Conservation (phyloP, 148 eudicot genomes). For the Simmondsia chinensis region DNA sequence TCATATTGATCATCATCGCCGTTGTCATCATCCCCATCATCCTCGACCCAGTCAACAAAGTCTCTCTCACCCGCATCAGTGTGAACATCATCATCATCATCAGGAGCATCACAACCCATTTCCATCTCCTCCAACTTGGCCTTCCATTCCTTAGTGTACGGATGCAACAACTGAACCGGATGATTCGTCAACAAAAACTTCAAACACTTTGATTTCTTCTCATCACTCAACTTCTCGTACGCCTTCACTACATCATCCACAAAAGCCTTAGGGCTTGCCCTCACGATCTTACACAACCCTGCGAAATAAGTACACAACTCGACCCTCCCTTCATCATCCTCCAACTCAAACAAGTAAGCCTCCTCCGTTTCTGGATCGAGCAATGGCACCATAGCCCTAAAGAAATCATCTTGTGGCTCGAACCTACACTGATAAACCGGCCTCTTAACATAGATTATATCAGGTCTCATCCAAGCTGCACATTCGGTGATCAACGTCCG, state of each 20-base stretch:
- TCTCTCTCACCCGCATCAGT: conserved; percentile 22
- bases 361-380: conserved; percentile 65
- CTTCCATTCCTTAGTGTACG: conserved; percentile 96
- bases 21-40: conserved; percentile 25
- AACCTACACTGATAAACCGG: conserved; percentile 89
- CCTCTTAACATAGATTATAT: conserved; percentile 77
- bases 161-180: conserved; percentile 74
- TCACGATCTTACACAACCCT: conserved; percentile 84
- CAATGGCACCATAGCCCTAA: conserved; percentile 45
- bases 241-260: conserved; percentile 96
- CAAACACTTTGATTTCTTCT: conserved; percentile 75
- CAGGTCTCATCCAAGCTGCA: conserved; percentile 98
- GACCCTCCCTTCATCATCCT: conserved; percentile 62
- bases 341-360: conserved; percentile 61
- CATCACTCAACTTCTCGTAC: conserved; percentile 79
- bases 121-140: conserved; percentile 89
- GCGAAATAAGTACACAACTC: conserved; percentile 76
- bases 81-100: conserved; percentile 41
- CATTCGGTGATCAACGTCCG: conserved; percentile 68
- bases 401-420: conserved; percentile 84
- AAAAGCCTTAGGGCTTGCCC: conserved; percentile 67
- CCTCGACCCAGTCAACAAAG: conserved; percentile 75
- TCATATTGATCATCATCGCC: conserved; percentile 27
- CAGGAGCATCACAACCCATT: conserved; percentile 96
- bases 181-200: conserved; percentile 72